Conservation (phyloP, 495 filamentous ascomycete genomes). For the Neurospora cerealis region DNA sequence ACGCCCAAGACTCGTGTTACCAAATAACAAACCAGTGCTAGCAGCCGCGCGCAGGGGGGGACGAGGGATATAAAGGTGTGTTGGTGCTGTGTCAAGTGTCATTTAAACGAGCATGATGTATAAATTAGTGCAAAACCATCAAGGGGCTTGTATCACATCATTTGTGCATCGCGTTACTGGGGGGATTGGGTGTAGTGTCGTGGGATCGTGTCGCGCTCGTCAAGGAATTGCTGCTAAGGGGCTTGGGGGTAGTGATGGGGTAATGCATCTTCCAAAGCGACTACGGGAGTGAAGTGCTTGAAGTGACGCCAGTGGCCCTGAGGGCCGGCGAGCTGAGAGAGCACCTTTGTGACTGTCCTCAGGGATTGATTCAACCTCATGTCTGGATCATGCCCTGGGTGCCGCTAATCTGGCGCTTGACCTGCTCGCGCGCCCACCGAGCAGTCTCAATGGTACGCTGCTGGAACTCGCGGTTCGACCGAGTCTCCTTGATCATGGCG, state of each 20-base stretch:
- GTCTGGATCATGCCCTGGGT: constrained; percentile 36
- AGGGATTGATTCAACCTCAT: constrained; percentile 16
- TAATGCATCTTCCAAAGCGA: constrained; percentile 7
- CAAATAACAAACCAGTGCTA: constrained; percentile 14
- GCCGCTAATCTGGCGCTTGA: constrained; percentile 76
- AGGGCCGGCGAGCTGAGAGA: constrained; percentile 3
- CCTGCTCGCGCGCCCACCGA: constrained; percentile 93
- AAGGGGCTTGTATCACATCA: constrained; percentile 24
- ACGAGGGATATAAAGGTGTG: constrained; percentile 5
- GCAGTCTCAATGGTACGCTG: constrained; percentile 83
- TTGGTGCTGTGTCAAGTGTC: constrained; percentile 13
- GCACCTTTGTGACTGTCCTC: constrained; percentile 4
- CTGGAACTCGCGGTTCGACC: constrained; percentile 73
- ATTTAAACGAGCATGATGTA: constrained; percentile 19
- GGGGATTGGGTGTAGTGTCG: constrained; percentile 12
- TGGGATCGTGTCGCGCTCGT: constrained; percentile 17
- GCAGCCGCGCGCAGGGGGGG: constrained; percentile 7
- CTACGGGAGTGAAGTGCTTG: constrained; percentile 1
- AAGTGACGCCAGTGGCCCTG: constrained; percentile 6
- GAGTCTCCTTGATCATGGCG: constrained; percentile 75
- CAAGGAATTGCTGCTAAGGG: constrained; percentile 12
- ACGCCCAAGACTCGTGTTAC: constrained; percentile 1
- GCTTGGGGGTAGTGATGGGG: constrained; percentile 5
- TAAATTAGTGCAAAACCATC: constrained; percentile 12
- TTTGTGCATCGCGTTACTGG: constrained; percentile 20